Base-by-base conservation (phyloP, 2,329 filamentous ascomycete species). In the Venturia asperata region DNA sequence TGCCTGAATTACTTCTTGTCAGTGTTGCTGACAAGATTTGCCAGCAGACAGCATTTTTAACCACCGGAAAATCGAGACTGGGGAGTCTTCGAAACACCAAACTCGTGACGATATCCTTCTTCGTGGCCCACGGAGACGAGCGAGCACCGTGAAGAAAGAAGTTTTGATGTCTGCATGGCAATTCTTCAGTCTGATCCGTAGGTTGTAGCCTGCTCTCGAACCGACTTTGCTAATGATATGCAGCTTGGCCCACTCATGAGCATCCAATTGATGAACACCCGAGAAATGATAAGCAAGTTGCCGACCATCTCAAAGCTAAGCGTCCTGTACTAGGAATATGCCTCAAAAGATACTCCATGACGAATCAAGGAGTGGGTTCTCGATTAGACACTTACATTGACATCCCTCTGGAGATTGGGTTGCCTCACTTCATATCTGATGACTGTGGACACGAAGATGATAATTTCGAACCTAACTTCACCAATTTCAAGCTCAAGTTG, bases 161-260 rank as follows among this genome's bases (percentile, higher is more conserved):
- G 89, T 97, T 17, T 87, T 93, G 66, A 96, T 97, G 80, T 93
- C 93, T 45, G 94, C 94, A 1, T 97, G 92, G 92, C 93, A 97
- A 72, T 96, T 97, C 72, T 97, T 97, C 77, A 91, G 90, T 71
- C 80, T 97, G 34, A 91, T 97, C 70, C 92, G 89, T 92, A 79
- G 77, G 89, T 81, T 49, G 49, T 66, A 68, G 68, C 78, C 5
- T 41, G n/a, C n/a, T 34, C 5, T 11, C 17, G 30, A n/a, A 15
- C 9, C 52, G 19, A 34, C 21, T 42, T 58, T 15, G 37, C 64
- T 47, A 37, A 43, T 24, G 6, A 3, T 39, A 4, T 66, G 67
- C 71, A 92, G 89, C 92, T 37, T 97, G 92, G 92, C 92, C 96
- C 73, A 91, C 91, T 1, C 81, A 87, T 69, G 84, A 86, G 65